A percentile compares a stretch with the other conserved stretches of the same genome.
phyloP scores from a whole-genome alignment of 495 filamentous ascomycete genomes.

The Trichocladium uniseriatum region DNA sequence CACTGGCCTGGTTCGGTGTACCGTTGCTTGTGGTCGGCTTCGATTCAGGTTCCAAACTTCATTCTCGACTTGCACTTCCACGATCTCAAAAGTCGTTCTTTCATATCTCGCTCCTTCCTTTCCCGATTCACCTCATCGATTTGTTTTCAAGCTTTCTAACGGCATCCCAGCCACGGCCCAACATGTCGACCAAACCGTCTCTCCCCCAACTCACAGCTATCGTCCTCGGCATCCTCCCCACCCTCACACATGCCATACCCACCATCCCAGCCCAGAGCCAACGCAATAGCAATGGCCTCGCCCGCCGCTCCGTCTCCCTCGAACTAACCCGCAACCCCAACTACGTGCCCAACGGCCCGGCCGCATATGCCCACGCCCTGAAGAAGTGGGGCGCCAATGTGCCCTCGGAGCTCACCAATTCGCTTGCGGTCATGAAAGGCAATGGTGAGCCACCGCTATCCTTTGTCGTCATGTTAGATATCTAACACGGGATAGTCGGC shows the following conservation, averaged over 20 bases:
- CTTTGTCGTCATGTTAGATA: neutral
- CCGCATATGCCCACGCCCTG: constrained; percentile 16
- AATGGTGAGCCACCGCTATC: neutral
- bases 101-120: too few species aligned
- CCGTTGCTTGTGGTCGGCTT: too few species aligned
- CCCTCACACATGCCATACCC: neutral
- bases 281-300: neutral
- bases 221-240: neutral
- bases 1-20: too few species aligned
- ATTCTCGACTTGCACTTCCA: too few species aligned
- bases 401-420: neutral
- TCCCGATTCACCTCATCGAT: too few species aligned
- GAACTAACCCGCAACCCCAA: constrained; percentile 10
- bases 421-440: neutral
- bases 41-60: too few species aligned
- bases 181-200: too few species aligned
- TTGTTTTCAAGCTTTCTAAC: too few species aligned
- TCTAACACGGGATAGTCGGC: constrained; percentile 5
- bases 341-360: constrained; percentile 17
- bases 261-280: neutral
- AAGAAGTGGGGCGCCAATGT: constrained; percentile 15
- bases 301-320: constrained; percentile 6
- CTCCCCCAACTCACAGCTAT: neutral
- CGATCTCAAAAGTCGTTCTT: too few species aligned
- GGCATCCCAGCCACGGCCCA: too few species aligned